Base-by-base conservation (phyloP, 139 green algal genomes). In the Astrephomene gubernaculifera region DNA sequence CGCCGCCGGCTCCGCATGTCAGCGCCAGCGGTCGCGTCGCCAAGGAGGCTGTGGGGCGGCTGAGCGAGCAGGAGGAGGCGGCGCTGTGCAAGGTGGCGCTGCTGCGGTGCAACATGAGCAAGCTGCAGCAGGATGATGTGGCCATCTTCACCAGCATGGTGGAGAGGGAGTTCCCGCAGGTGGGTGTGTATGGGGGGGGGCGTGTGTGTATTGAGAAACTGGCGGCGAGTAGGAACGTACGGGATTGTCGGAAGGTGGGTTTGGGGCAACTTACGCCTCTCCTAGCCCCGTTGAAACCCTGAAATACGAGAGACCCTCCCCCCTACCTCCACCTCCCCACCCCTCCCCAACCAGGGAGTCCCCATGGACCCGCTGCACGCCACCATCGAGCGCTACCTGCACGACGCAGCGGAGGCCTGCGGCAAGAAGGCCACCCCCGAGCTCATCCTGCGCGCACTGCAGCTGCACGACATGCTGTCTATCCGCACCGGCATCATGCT, bases 401-500 rank as follows among this genome's bases (percentile, higher is more conserved):
- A 83, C 14, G 57, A 69, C 38, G 75, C 75, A 12, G 75, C 75
- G 38, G 57, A 43, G 22, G 0, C 41, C 14, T 0, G 43, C 9
- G 57, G 57, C 33, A 71, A 72, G 57, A 54, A 41, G 73, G 78
- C 79, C 33, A 86, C 85, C 21, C 71, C 83, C 60, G 78, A 86
- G 33, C 44, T 89, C 21, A 63, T 85, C 14, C 52, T 69, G 0
- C 78, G 78, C 21, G 82, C 78, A 8, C 86, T 89, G 21, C 86
- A 87, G 85, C 82, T 82, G 31, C 73, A 83, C 69, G 73, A 84
- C 79, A 89, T 89, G 86, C 79, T 89, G 44, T 74, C 84, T 63
- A 89, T 95, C 43, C 87, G 90, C n/a, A 91, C 91, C 38, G 92
- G 92, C 31, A 81, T 95, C 27, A 89, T 95, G 90, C 71, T 94